Base-by-base conservation (phyloP, 1,284 basidiomycete genomes). In the Albatrellus sp. region DNA sequence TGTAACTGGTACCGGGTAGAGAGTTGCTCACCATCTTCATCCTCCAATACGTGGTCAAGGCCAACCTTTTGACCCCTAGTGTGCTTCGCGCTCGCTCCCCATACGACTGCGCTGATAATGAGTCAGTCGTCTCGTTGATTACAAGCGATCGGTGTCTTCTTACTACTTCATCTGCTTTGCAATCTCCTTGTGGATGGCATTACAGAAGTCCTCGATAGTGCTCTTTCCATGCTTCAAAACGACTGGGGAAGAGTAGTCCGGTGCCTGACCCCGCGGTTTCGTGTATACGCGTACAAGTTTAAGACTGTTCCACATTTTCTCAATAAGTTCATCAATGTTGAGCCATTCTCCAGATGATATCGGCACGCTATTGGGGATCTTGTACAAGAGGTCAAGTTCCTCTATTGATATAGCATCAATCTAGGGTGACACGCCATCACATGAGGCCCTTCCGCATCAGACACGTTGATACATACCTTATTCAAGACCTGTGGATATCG, bases 361-460 rank as follows among this genome's bases (percentile, higher is more conserved):
- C 4, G 96, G 96, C 5, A 98, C 94, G 47, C 89, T 91, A 64
- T 90, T 79, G 13, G 96, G 96, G 53, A 98, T 98, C 65, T 86
- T 88, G 65, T 87, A 93, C 64, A 99, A 68, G 43, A 98, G 74
- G 63, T 98, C 93, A 35, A 99, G 78, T 65, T 99, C 96, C 65
- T 99, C 92, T 60, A 98, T 98, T 48, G 90, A 94, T 58, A 98
- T 94, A 14, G 88, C 91, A 60, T 98, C 94, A 58, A 98, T 98
- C 84, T 97, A 68, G 55, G 47, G 57, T 62, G 53, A 50, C 55
- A 57, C 38, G 50, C 31, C 45, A 36, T 28, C 51, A 32, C 34
- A 12, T 33, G 38, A 42, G 29, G 13, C 29, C 17, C 6, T 11
- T 40, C 20, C 24, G 29, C 2, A 33, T 36, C 28, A 37, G 10